Evolutionary conservation across 768 basidiomycete species (phyloP).

Genomic region (Mycena vitilis): DNA sequence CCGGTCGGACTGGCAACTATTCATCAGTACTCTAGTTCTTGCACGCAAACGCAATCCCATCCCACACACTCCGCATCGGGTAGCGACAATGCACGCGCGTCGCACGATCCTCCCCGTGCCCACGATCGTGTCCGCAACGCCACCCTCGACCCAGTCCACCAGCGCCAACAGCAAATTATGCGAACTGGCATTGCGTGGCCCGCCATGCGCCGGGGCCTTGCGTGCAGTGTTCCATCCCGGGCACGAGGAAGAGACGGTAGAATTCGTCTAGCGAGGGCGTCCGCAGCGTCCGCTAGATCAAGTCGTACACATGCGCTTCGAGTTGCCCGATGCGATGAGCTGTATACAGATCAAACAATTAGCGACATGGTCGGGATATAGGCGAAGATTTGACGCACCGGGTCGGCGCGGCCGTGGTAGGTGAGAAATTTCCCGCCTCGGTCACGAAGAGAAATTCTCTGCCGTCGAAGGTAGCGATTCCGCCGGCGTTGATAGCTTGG

Average conservation of each 20-base stretch:
- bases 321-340: constrained; percentile 40
- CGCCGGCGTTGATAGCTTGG: constrained; percentile 21
- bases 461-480: constrained; percentile 6
- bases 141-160: constrained; percentile 30
- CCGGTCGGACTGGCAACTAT: no score
- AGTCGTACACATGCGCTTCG: constrained; percentile 38
- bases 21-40: no score
- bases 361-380: background rate
- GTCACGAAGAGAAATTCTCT: constrained; percentile 27
- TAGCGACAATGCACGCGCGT: constrained; percentile 25
- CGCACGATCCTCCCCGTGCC: constrained; percentile 12
- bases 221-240: constrained; percentile 43
- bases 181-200: constrained; percentile 28
- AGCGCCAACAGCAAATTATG: constrained; percentile 25
- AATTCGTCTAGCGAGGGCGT: constrained; percentile 36
- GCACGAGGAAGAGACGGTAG: constrained; percentile 42
- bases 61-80: constrained; percentile 23
- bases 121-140: constrained; percentile 17
- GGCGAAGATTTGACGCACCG: background rate
- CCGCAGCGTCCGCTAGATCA: constrained; percentile 34
- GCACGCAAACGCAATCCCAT: constrained; percentile 7
- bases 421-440: constrained; percentile 43
- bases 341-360: background rate
- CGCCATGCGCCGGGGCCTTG: constrained; percentile 35
- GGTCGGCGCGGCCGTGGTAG: constrained; percentile 38